Evolutionary conservation across 202 grass and related monocot species (phyloP), one percentile per base, ranked within the genome.

Genomic region (Musa balbisiana): DNA sequence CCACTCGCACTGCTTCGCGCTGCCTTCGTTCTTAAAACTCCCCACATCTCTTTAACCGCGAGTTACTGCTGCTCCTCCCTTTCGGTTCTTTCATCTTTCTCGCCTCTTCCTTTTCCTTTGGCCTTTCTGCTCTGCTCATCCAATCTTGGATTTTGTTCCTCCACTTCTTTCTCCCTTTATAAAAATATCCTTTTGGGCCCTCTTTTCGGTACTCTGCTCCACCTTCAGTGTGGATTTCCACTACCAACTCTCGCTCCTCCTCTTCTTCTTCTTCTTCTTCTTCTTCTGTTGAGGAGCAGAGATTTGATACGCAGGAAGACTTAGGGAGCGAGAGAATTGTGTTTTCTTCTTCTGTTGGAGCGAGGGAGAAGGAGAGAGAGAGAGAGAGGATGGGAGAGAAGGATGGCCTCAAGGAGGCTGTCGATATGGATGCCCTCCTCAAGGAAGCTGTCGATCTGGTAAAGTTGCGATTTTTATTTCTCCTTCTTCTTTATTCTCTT

Each of bases 361-460:
- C 1, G 33, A 8, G 12, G 26, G 12, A 53, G 14, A 14, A 51
- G 14, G n/a, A 1, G 10, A 5, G 11, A 23, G 20, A 50, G 53
- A 11, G 49, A 53, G 9, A 74, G 14, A 56, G 53, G 52, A 56
- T 55, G 72, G 51, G 72, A 9, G 23, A 27, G 1, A 51, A 56
- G 71, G 51, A 23, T 26, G 71, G 52, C 1, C 13, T 12, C 51
- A 55, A 73, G 14, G 67, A 70, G 77, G 66, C 23, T 17, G 66
- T 53, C 9, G 52, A 53, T 59, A 25, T 70, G 53, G 77, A 79
- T 8, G 77, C 77, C 13, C 52, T 79, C 17, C 77, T 79, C 65
- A 79, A 79, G 66, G 77, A 79, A 56, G 77, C 23, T 3, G 77
- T 79, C 52, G 64, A 79, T 79, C 54, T 79, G 77, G 77, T 79